phyloP scores from a whole-genome alignment of 1,139 yeast species.

The Barnettozyma hawaiiensis region DNA sequence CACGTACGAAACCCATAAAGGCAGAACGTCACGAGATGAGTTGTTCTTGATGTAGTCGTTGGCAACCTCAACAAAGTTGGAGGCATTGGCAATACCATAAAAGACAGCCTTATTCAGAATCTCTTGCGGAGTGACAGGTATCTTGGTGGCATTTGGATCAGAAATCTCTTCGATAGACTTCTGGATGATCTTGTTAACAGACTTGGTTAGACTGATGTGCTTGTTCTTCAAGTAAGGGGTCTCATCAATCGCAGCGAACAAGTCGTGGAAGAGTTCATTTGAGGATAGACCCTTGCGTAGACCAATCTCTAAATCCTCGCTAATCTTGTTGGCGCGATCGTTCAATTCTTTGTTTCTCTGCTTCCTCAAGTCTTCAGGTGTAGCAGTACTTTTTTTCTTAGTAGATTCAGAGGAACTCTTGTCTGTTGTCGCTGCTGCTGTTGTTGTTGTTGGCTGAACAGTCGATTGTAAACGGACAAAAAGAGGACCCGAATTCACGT shows the following conservation, averaged over 20 bases:
- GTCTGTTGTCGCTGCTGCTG: too few relatives aligned
- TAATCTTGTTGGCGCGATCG: background rate
- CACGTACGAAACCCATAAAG: constrained; percentile 23
- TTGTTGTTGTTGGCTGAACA: too few relatives aligned
- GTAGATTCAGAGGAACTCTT: background rate
- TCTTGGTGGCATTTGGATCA: constrained; percentile 10
- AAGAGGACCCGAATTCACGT: background rate
- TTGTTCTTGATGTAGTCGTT: constrained; percentile 13
- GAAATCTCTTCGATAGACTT: constrained; percentile 17
- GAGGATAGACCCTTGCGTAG: constrained; percentile 5
- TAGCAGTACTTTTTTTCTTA: background rate
- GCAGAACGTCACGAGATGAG: constrained; percentile 12
- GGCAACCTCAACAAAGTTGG: constrained; percentile 13
- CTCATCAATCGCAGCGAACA: constrained; percentile 8
- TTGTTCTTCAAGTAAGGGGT: constrained; percentile 4
- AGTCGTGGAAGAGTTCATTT: constrained; percentile 5
- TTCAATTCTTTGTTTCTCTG: background rate
- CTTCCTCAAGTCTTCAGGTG: background rate
- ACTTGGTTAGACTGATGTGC: background rate
- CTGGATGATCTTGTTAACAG: constrained; percentile 6
- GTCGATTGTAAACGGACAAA: background rate
- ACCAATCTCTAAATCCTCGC: background rate
- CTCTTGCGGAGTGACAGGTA: constrained; percentile 20
- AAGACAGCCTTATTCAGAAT: constrained; percentile 17
- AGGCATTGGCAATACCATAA: constrained; percentile 14